Evolutionary conservation across 352 stramenopile genomes (phyloP).

Genomic region (Phytopythium cucurbitacearum): DNA sequence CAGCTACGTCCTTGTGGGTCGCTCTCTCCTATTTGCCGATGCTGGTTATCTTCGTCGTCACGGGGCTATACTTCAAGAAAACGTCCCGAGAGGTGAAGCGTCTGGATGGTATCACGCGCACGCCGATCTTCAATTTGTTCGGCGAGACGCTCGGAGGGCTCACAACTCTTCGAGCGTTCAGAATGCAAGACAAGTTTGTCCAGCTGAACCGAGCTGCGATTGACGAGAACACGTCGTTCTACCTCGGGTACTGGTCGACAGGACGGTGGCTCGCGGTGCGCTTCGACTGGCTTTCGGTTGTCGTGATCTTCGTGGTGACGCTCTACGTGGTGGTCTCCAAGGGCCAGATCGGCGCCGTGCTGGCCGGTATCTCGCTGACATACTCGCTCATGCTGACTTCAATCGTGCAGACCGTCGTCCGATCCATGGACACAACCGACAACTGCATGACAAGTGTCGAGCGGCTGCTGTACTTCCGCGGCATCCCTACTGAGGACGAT

Average conservation of each 20-base stretch:
- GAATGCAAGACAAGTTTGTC: conserved; percentile 26
- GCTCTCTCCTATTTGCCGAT: conserved; percentile 11
- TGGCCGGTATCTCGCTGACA: conserved; percentile 29
- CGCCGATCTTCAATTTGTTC: conserved; percentile 90
- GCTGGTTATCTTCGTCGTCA: conserved; percentile 9
- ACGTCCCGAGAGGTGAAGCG: conserved; percentile 87
- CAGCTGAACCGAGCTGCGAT: conserved; percentile 36
- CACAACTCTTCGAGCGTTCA: conserved; percentile 82
- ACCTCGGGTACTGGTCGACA: conserved; percentile 22
- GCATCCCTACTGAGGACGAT: conserved; percentile 13
- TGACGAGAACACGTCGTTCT: conserved; percentile 37
- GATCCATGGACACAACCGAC: conserved; percentile 16
- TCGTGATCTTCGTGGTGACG: conserved; percentile 87
- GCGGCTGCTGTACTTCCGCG: conserved; percentile 27
- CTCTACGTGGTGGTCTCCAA: conserved; percentile 73
- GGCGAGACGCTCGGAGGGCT: conserved; percentile 89
- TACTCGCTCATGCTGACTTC: conserved; percentile 42
- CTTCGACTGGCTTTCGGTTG: conserved; percentile 71
- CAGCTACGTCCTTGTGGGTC: conserved; percentile 14
- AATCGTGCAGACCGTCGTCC: conserved; percentile 28
- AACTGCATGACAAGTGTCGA: conserved; percentile 40
- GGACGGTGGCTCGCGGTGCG: conserved; percentile 93
- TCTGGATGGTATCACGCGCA: conserved; percentile 83
- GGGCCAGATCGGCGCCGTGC: conserved; percentile 21
- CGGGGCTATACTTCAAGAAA: conserved; percentile 51